phyloP scores from a whole-genome alignment of 495 filamentous ascomycete genomes.

The Pseudevernia furfuracea region DNA sequence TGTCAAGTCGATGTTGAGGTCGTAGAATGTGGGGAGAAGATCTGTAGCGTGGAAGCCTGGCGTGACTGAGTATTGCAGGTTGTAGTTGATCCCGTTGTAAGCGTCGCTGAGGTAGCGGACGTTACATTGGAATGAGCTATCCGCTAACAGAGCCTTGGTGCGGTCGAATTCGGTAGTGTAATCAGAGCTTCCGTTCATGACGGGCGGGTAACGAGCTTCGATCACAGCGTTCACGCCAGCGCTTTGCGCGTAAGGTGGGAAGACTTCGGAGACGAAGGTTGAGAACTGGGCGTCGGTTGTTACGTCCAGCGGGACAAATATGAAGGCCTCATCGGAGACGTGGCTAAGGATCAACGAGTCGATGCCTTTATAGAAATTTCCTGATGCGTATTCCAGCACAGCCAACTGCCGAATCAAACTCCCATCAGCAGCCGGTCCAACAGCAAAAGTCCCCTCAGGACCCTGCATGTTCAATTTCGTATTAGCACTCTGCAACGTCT shows the following conservation, averaged over 20 bases:
- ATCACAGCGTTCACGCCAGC: conserved; percentile 31
- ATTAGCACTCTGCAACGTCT: conserved; percentile 37
- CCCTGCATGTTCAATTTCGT: conserved; percentile 29
- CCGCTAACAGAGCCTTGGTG: conserved; percentile 30
- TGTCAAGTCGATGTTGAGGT: conserved; percentile 31
- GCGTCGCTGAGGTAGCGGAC: conserved; percentile 37
- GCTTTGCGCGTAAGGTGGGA: conserved; percentile 32
- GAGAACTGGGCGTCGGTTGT: conserved; percentile 47
- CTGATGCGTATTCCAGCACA: conserved; percentile 36
- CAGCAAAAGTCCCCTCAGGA: conserved; percentile 36
- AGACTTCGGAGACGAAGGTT: conserved; percentile 38
- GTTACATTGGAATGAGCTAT: conserved; percentile 37
- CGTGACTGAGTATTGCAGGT: conserved; percentile 35
- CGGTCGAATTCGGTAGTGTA: conserved; percentile 32
- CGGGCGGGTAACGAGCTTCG: conserved; percentile 33
- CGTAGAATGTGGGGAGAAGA: conserved; percentile 27
- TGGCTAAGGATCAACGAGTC: conserved; percentile 38
- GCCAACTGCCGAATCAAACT: conserved; percentile 40
- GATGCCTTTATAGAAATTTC: conserved; percentile 37
- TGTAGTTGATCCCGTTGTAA: conserved; percentile 29
- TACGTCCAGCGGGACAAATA: conserved; percentile 39
- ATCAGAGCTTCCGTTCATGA: conserved; percentile 18
- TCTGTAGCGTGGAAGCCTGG: conserved; percentile 35
- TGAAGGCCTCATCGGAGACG: conserved; percentile 34
- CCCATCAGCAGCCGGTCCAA: conserved; percentile 41